phyloP scores from a whole-genome alignment of 2,329 filamentous ascomycete genomes.

The Fusarium keratoplasticum region DNA sequence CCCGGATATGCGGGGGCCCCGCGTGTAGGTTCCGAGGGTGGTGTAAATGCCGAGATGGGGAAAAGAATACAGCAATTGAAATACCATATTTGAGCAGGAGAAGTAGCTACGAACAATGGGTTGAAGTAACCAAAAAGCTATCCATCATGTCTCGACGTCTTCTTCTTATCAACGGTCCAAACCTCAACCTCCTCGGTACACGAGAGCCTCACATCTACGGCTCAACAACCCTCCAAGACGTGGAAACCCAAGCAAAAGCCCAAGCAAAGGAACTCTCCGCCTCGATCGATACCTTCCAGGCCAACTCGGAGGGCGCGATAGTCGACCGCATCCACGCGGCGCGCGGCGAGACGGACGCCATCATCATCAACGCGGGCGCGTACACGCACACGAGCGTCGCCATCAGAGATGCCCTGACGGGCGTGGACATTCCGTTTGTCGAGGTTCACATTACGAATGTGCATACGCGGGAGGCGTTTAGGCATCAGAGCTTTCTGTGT shows the following conservation, averaged over 20 bases:
- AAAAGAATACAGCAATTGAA: constrained; percentile 26
- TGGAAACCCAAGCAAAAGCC: constrained; percentile 61
- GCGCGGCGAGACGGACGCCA: constrained; percentile 67
- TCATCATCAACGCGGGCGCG: constrained; percentile 81
- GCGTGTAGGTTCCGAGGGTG: background rate
- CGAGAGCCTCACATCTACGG: constrained; percentile 82
- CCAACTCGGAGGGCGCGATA: constrained; percentile 81
- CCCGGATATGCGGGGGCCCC: constrained; percentile 27
- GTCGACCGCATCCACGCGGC: constrained; percentile 80
- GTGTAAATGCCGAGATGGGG: constrained; percentile 10
- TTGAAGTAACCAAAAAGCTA: background rate
- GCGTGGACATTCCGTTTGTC: constrained; percentile 77
- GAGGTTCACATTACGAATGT: constrained; percentile 84
- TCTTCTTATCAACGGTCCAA: constrained; percentile 84
- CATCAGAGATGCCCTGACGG: constrained; percentile 78
- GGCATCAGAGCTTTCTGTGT: constrained; percentile 77
- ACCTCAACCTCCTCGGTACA: constrained; percentile 82
- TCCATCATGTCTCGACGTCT: constrained; percentile 58
- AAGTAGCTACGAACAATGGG: background rate
- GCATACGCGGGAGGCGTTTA: constrained; percentile 75
- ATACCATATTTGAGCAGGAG: background rate
- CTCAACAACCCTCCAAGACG: constrained; percentile 72
- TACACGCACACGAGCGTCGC: constrained; percentile 83
- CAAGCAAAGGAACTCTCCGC: constrained; percentile 62
- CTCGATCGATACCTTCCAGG: constrained; percentile 73